A percentile compares a stretch with the other conserved stretches of the same genome.
Conservation (phyloP, 306 rosid species). For the Aeschynomene evenia region DNA sequence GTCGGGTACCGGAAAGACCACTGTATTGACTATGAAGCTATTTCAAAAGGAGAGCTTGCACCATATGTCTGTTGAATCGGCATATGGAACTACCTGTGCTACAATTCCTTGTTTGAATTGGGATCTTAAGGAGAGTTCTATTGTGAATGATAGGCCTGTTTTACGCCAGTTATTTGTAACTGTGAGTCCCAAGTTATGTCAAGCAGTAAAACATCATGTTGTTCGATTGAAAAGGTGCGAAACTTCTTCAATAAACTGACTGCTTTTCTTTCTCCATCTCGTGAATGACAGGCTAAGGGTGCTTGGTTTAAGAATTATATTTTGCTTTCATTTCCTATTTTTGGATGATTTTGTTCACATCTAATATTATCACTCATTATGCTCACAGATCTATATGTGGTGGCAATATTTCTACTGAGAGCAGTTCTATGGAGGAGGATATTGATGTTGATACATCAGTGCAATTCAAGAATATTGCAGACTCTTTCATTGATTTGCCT, state of each 20-base stretch:
- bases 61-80: constrained; percentile 39
- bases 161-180: constrained; percentile 75
- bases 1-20: constrained; percentile 93
- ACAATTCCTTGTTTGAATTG: constrained; percentile 23
- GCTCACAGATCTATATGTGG: constrained; percentile 48
- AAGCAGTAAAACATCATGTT: constrained; percentile 66
- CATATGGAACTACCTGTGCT: constrained; percentile 6
- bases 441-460: constrained; percentile 50
- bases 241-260: background rate
- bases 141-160: constrained; percentile 27
- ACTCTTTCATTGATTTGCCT: constrained; percentile 59
- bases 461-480: constrained; percentile 50
- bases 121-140: constrained; percentile 6
- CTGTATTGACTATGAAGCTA: constrained; percentile 75
- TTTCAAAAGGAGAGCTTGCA: constrained; percentile 54
- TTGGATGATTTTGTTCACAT: background rate
- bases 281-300: background rate
- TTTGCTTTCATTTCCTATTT: too few species aligned
- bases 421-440: constrained; percentile 36
- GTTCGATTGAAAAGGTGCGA: constrained; percentile 63
- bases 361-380: background rate
- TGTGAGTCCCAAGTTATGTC: constrained; percentile 75
- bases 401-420: constrained; percentile 18
- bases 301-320: too few species aligned
- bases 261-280: background rate